Conservation (phyloP, 495 filamentous ascomycete species). For the Penicillium fimorum region DNA sequence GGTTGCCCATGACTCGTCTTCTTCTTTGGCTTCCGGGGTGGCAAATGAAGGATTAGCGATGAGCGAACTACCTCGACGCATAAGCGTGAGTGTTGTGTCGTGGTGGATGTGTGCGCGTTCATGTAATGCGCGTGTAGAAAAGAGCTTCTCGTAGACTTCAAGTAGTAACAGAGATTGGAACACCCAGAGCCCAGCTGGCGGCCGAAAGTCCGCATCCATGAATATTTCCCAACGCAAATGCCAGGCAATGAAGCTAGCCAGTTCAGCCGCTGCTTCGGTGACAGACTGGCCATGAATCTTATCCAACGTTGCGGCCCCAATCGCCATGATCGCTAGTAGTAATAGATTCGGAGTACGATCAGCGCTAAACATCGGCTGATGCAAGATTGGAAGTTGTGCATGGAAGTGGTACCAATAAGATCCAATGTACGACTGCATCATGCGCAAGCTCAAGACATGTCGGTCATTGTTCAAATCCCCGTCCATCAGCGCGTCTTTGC, state of each 20-base stretch:
- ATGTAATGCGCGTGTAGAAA: slow-evolving; percentile 84
- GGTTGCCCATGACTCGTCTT: slow-evolving; percentile 93
- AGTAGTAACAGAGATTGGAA: slow-evolving; percentile 89
- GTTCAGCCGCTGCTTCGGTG: slow-evolving; percentile 68
- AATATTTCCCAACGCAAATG: slow-evolving; percentile 92
- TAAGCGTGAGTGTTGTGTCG: slow-evolving; percentile 90
- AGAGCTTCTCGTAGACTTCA: slow-evolving; percentile 97
- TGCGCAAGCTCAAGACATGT: slow-evolving; percentile 83
- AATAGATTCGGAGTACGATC: slow-evolving; percentile 82
- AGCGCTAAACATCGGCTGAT: slow-evolving; percentile 88
- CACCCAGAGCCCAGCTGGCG: slow-evolving; percentile 95
- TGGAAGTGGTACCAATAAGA: slow-evolving; percentile 96
- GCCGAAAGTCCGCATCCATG: slow-evolving; percentile 84
- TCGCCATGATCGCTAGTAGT: slow-evolving; percentile 89
- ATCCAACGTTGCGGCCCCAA: slow-evolving; percentile 87
- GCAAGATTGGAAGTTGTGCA: slow-evolving; percentile 89
- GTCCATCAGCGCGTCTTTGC: slow-evolving; percentile 74
- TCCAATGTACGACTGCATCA: slow-evolving; percentile 93
- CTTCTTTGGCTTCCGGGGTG: slow-evolving; percentile 77
- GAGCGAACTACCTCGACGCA: slow-evolving; percentile 88
- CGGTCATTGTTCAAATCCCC: slow-evolving; percentile 69
- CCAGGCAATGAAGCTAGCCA: slow-evolving; percentile 87
- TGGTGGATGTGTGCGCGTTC: slow-evolving; percentile 97
- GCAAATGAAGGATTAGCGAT: slow-evolving; percentile 88
- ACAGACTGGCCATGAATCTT: slow-evolving; percentile 70